These are phyloP conservation scores for Venustampulla echinocandica DNA, from an alignment of 495 filamentous ascomycete species.

Conservation along the genomic window DNA sequence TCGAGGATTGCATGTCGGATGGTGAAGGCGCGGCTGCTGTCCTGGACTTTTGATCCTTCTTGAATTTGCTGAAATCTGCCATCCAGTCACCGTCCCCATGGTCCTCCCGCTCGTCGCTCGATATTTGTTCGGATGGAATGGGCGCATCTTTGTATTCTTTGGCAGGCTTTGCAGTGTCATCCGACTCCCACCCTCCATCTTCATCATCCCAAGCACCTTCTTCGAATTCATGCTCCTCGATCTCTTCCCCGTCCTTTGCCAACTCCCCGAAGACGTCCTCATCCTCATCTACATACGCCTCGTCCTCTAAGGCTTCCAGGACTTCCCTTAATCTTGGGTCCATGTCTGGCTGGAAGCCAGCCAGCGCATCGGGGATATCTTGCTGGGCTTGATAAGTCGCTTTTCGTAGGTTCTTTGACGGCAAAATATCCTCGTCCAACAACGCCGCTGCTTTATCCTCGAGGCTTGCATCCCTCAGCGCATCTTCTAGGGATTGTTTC, in stretches of 20 bases:
- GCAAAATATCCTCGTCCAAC: slow-evolving; percentile 60
- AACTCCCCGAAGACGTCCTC: slow-evolving; percentile 76
- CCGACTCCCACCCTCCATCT: slow-evolving; percentile 86
- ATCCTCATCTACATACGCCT: slow-evolving; percentile 88
- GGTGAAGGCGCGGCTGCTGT: slow-evolving; percentile 31
- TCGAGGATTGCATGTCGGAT: slow-evolving; percentile 61
- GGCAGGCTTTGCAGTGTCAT: slow-evolving; percentile 73
- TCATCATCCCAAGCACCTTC: slow-evolving; percentile 44
- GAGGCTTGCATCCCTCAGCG: slow-evolving; percentile 57
- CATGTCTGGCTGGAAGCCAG: slow-evolving; percentile 96
- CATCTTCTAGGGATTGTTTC: slow-evolving; percentile 68
- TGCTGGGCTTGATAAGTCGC: slow-evolving; percentile 89
- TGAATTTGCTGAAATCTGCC: slow-evolving; percentile 81
- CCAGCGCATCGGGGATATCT: slow-evolving; percentile 80
- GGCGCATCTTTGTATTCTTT: slow-evolving; percentile 37
- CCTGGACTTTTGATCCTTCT: slow-evolving; percentile 57
- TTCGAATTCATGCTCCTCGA: slow-evolving; percentile 61
- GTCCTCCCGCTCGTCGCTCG: slow-evolving; percentile 37
- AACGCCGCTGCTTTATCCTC: slow-evolving; percentile 47
- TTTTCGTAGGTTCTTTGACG: slow-evolving; percentile 61
- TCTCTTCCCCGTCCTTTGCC: slow-evolving; percentile 62
- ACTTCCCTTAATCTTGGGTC: slow-evolving; percentile 89
- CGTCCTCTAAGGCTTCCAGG: slow-evolving; percentile 90
- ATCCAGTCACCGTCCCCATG: slow-evolving; percentile 63
- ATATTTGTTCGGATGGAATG: slow-evolving; percentile 33